Base-by-base conservation (phyloP, 2,329 filamentous ascomycete genomes). In the Leptoxyphium fumago region DNA sequence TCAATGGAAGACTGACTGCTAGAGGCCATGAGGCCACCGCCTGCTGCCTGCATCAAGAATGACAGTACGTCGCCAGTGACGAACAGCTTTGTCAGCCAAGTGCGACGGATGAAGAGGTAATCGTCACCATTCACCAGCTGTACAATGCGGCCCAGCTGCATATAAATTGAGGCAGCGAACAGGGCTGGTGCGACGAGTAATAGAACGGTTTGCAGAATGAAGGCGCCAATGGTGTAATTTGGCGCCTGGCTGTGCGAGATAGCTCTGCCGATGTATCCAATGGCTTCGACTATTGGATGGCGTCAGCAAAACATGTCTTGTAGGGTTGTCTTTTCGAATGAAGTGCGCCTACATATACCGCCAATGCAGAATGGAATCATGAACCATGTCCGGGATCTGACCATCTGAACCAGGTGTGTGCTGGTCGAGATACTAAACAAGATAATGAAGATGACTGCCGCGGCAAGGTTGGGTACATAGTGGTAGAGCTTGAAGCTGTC, bases 191-290 rank as follows among this genome's bases (percentile, higher is more conserved):
- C 68, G 18, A 73, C 60, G 4, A 73, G 61, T 40, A 71, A 60
- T 50, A 72, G 62, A 29, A 71, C 48, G 14, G 56, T 60, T 47
- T 69, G 63, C 45, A 71, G 55, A 42, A 68, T 62, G 53, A 64
- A 72, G 0, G 62, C 56, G 0, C 52, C 52, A 43, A 67, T 59
- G 1, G 65, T 65, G 45, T 64, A 65, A 43, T 68, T 54, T 30
- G 67, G 64, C n/a, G 62, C 59, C 40, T 72, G 56, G 0, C 49
- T 43, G 0, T 62, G 58, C 0, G 68, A 68, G 17, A 71, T 50
- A 4, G 67, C 58, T 43, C 74, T 69, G 10, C 67, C 70, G 34
- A 72, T 54, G 50, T 75, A 76, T 13, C 73, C 74, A 15, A 75
- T 59, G 0, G 61, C 55, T 51, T 76, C 70, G 53, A 74, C 70